Evolutionary conservation across 1,284 basidiomycete genomes (phyloP).

Genomic region (Takashimella tepidaria): DNA sequence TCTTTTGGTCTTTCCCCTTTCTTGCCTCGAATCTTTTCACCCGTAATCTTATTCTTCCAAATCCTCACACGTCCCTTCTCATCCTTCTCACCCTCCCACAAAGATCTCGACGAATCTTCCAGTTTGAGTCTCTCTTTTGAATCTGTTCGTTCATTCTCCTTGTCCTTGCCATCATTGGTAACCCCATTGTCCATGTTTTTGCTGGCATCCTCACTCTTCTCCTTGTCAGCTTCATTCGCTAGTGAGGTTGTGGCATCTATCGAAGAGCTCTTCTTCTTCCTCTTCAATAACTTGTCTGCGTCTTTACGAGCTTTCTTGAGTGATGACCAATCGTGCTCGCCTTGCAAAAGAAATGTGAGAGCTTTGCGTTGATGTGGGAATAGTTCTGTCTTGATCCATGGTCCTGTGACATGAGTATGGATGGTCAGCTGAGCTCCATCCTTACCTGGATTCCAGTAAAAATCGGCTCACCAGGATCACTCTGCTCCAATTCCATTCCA

Average conservation of each 20-base stretch:
- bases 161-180: slow-evolving; percentile 8
- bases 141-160: slow-evolving; percentile 13
- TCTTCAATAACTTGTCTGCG: slow-evolving; percentile 27
- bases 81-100: slow-evolving; percentile 39
- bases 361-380: slow-evolving; percentile 99
- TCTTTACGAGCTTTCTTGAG: slow-evolving; percentile 38
- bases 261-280: slow-evolving; percentile 16
- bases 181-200: too few relatives aligned
- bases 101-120: slow-evolving; percentile 28
- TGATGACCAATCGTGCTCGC: slow-evolving; percentile 56
- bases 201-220: slow-evolving; percentile 5
- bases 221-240: slow-evolving; percentile 4
- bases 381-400: slow-evolving; percentile 79
- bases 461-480: slow-evolving; percentile 61
- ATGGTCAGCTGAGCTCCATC: slow-evolving; percentile 23
- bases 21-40: slow-evolving; percentile 58
- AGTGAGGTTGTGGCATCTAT: slow-evolving; percentile 11
- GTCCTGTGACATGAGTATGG: slow-evolving; percentile 50
- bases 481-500: slow-evolving; percentile 79
- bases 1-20: slow-evolving; percentile 60
- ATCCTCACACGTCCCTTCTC: slow-evolving; percentile 56
- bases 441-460: slow-evolving; percentile 9
- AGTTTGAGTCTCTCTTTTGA: slow-evolving; percentile 14
- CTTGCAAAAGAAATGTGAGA: slow-evolving; percentile 89
- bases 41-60: slow-evolving; percentile 84